Evolutionary conservation across 2,329 filamentous ascomycete genomes (phyloP).

Genomic region (Penicillium sp.): DNA sequence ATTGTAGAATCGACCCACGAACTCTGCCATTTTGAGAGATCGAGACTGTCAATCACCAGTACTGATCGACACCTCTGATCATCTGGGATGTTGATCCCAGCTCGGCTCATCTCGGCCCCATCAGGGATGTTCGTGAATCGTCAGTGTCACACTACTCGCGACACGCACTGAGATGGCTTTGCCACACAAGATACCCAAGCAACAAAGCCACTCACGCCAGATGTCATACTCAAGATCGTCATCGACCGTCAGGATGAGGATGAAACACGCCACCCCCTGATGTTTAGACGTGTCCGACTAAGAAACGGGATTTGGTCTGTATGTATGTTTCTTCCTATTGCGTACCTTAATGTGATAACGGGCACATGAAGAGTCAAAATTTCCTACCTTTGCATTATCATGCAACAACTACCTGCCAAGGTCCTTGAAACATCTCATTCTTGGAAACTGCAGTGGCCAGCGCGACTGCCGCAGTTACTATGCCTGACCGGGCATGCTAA

Average conservation of each 20-base stretch:
- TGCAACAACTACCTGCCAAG: not conserved
- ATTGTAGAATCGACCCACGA: no score
- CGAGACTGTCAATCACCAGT: not conserved
- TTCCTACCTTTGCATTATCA: not conserved
- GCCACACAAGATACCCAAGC: not conserved
- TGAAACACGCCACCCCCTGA: not conserved
- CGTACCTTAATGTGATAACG: not conserved
- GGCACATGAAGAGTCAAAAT: not conserved
- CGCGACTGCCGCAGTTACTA: not conserved
- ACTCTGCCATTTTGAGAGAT: no score
- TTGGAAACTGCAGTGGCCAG: not conserved
- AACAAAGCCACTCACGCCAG: not conserved
- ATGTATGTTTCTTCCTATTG: slow-evolving; percentile 4
- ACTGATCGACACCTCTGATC: not conserved
- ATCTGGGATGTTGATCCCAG: not conserved
- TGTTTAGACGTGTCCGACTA: not conserved
- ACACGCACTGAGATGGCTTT: not conserved
- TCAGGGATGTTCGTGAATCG: not conserved
- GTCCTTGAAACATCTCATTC: not conserved
- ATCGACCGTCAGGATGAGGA: slow-evolving; percentile 10
- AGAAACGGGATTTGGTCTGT: not conserved
- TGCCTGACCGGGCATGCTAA: not conserved
- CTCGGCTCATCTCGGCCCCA: not conserved
- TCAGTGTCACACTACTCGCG: no score
- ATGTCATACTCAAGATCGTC: slow-evolving; percentile 6